Conservation (phyloP, 768 basidiomycete species). For the Pulveroboletus sp. region DNA sequence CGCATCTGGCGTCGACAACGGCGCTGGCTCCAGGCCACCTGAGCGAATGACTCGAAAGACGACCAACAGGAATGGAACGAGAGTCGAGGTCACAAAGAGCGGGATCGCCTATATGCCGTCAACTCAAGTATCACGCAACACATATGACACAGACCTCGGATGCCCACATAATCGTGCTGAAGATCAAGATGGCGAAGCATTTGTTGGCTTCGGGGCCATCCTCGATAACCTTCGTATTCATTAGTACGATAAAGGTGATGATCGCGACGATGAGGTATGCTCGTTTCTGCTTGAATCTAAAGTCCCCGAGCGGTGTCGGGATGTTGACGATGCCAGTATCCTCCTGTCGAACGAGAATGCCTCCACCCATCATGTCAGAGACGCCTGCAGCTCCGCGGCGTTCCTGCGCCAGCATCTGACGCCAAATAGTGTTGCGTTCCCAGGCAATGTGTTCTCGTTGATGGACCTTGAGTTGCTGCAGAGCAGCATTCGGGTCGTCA, state of each 20-base stretch:
- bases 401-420: constrained; percentile 86
- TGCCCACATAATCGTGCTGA: constrained; percentile 94
- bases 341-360: constrained; percentile 39
- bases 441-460: constrained; percentile 93
- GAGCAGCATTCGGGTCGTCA: constrained; percentile 63
- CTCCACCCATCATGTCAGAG: constrained; percentile 39
- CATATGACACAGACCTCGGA: constrained; percentile 62
- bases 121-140: neutral
- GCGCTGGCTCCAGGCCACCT: constrained; percentile 41
- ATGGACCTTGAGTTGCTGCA: constrained; percentile 78
- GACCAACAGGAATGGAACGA: constrained; percentile 86
- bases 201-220: constrained; percentile 71
- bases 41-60: constrained; percentile 69
- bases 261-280: constrained; percentile 56
- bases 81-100: constrained; percentile 87
- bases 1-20: constrained; percentile 60
- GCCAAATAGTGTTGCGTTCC: constrained; percentile 97
- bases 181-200: constrained; percentile 84
- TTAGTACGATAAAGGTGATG: constrained; percentile 51
- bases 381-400: constrained; percentile 48
- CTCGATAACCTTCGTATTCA: constrained; percentile 53
- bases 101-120: constrained; percentile 74
- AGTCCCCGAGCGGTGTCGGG: constrained; percentile 58
- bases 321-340: constrained; percentile 39
- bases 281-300: constrained; percentile 62